A percentile compares a stretch with the other conserved stretches of the same genome.
Conservation (phyloP, 2,329 filamentous ascomycete species). For the Xenoacremonium recifei region DNA sequence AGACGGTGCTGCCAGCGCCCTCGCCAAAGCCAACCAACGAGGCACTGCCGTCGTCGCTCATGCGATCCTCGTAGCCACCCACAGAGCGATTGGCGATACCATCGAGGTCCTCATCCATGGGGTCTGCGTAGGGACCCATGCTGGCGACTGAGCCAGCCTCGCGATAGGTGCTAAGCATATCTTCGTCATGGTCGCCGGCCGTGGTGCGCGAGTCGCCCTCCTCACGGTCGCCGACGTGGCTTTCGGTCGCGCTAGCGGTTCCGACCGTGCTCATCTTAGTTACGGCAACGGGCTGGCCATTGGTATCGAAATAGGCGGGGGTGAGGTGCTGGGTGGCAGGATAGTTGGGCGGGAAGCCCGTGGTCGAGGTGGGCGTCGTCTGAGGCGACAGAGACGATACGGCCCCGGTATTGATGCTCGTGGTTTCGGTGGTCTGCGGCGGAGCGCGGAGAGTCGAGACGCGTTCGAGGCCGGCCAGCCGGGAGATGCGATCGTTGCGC, state of each 20-base stretch:
- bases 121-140: constrained; percentile 39
- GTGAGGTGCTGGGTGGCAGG: constrained; percentile 42
- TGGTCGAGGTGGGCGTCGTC: constrained; percentile 50
- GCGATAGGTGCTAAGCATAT: constrained; percentile 67
- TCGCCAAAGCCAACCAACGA: constrained; percentile 91
- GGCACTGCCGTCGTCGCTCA: constrained; percentile 81
- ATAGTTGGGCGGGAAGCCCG: constrained; percentile 41
- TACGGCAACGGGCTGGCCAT: constrained; percentile 63
- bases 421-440: constrained; percentile 31
- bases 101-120: constrained; percentile 55
- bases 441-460: constrained; percentile 71
- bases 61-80: constrained; percentile 62
- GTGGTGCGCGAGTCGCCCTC: constrained; percentile 52
- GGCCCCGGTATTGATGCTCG: constrained; percentile 18
- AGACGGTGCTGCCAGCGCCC: constrained; percentile 81
- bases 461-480: constrained; percentile 86
- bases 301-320: constrained; percentile 78
- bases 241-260: constrained; percentile 83
- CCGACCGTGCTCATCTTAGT: constrained; percentile 89
- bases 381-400: constrained; percentile 45
- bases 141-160: constrained; percentile 61
- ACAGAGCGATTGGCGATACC: constrained; percentile 45
- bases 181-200: constrained; percentile 59
- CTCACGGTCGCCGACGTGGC: constrained; percentile 58
- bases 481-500: constrained; percentile 91